Evolutionary conservation across 169 alveolate genomes (phyloP), one percentile per base, ranked within the genome.

Genomic region (Babesia ovis): DNA sequence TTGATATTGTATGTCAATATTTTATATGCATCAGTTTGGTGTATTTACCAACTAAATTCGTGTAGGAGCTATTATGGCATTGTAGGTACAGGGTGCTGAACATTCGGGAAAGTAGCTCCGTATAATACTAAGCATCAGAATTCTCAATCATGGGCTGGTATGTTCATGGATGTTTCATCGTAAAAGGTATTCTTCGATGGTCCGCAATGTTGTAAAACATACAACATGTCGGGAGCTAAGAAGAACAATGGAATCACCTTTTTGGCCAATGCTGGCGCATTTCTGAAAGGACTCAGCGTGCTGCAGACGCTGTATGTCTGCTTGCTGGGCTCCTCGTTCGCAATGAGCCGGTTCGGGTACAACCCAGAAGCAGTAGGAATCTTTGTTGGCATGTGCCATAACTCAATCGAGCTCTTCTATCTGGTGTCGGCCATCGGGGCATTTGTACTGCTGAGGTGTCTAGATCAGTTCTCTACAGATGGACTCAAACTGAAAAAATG

Each of bases 341-440:
- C 74, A 11, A 64, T 64, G 74, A 12, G n/a, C 61, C 32, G 74
- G 20, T 64, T 64, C 50, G 74, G 74, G 2, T 64, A 64, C 25
- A 43, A 34, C 8, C 51, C 45, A 11, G 51, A 64, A 3, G 43
- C 61, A 1, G 74, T 64, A 2, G 27, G 50, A 25, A 27, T 29
- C 2, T 64, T 64, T 46, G 61, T 64, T 31, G 74, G 74, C 16
- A 23, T 48, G 59, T 64, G 74, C 35, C 61, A 46, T 39, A 48
- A 20, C 5, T 23, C 74, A 2, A 64, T 64, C 61, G 74, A 64
- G 39, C 45, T 64, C 2, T 32, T 64, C 31, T 64, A 64, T 34
- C 51, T 64, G n/a, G 3, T 64, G 2, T 64, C 74, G 48, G 74
- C 74, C 2, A 14, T 64, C 25, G 50, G 55, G 12, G 45, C 74